Evolutionary conservation across 441 rosid genomes (phyloP).

Genomic region (Populus hybrid): DNA sequence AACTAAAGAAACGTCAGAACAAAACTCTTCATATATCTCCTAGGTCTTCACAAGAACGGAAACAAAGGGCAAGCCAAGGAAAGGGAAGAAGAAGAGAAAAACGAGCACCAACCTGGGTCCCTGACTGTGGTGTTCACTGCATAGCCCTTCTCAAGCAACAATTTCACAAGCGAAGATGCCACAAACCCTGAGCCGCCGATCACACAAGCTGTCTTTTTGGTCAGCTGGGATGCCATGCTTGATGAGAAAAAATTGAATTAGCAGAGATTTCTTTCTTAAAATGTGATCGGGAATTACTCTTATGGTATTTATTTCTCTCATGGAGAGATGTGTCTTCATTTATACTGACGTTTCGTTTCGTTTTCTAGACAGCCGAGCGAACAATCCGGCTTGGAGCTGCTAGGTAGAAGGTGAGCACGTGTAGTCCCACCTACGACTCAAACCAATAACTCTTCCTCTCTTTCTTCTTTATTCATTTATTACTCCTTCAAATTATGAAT

Average conservation of each 20-base stretch:
- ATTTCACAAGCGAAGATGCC: constrained; percentile 65
- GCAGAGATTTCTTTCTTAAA: not conserved
- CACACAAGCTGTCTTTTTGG: constrained; percentile 55
- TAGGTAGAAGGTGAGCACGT: not conserved
- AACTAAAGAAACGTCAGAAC: not conserved
- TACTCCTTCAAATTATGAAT: too few species aligned
- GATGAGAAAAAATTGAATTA: not conserved
- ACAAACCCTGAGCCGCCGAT: constrained; percentile 76
- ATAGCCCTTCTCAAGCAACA: constrained; percentile 67
- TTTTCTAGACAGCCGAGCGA: not conserved
- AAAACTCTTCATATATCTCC: not conserved
- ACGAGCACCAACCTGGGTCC: constrained; percentile 50
- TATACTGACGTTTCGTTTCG: not conserved
- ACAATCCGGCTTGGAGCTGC: too few species aligned
- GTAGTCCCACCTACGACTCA: not conserved
- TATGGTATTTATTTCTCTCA: not conserved
- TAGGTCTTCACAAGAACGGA: not conserved
- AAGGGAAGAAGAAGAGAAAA: not conserved
- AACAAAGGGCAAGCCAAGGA: not conserved
- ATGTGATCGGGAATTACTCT: not conserved
- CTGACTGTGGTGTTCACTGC: constrained; percentile 78
- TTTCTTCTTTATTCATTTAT: not conserved
- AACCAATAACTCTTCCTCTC: not conserved
- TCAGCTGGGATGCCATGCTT: constrained; percentile 30
- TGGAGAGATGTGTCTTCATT: not conserved